Conservation (phyloP, 441 rosid genomes). For the Euphorbia schlechtendalii region DNA sequence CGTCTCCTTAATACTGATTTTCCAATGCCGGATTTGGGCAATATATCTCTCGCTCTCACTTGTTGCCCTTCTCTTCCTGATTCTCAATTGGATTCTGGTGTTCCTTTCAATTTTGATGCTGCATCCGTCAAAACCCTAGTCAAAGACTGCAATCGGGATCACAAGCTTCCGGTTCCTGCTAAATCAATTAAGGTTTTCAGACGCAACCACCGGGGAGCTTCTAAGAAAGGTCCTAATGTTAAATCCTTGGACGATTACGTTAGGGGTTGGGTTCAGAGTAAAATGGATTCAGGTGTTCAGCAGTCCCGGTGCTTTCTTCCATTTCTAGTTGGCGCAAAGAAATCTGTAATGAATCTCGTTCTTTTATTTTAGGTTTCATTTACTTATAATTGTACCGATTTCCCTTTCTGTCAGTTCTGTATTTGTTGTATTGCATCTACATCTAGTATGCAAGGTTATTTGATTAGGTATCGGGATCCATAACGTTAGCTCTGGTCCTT, state of each 20-base stretch:
- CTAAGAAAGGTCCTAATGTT: constrained; percentile 24
- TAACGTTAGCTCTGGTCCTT: neutral
- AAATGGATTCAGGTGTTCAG: constrained; percentile 17
- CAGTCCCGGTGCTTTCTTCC: constrained; percentile 25
- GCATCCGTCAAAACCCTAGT: constrained; percentile 25
- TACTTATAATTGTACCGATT: neutral
- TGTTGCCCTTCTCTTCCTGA: constrained; percentile 27
- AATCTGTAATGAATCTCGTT: constrained; percentile 9
- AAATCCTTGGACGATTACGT: constrained; percentile 41
- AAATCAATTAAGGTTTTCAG: constrained; percentile 23
- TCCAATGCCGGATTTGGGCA: constrained; percentile 64
- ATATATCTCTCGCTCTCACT: constrained; percentile 37
- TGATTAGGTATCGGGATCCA: neutral
- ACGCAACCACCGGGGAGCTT: constrained; percentile 17
- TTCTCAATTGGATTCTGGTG: constrained; percentile 5
- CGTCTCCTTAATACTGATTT: neutral
- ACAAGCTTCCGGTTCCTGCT: constrained; percentile 4
- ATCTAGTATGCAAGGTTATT: neutral
- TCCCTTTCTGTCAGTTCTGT: neutral
- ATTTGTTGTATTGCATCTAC: neutral
- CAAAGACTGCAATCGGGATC: constrained; percentile 25
- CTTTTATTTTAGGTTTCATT: neutral
- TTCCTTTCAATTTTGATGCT: constrained; percentile 7
- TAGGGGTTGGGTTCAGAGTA: constrained; percentile 32
- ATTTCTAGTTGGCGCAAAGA: constrained; percentile 21